phyloP scores from a whole-genome alignment of 2,329 filamentous ascomycete genomes.

The Seiridium cupressi region DNA sequence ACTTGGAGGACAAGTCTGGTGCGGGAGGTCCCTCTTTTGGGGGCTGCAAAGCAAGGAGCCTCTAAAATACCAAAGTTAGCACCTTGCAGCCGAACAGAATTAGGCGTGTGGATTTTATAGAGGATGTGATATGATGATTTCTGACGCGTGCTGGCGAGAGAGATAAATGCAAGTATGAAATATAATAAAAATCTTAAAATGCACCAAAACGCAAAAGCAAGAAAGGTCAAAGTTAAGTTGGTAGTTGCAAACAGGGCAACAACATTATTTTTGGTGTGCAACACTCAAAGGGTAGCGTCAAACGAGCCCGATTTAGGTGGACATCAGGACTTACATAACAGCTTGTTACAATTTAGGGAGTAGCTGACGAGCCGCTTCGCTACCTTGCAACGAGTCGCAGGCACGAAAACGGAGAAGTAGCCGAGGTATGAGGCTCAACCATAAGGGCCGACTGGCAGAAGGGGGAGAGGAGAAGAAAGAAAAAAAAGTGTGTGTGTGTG shows the following conservation, averaged over 20 bases:
- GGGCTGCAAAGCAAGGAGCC: slow-evolving; percentile 6
- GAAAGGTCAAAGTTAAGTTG: background rate
- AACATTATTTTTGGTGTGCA: background rate
- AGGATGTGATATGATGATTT: background rate
- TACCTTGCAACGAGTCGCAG: too few species aligned
- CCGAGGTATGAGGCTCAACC: too few species aligned
- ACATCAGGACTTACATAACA: background rate
- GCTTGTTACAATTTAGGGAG: background rate
- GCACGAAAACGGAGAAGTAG: too few species aligned
- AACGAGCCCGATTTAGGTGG: background rate
- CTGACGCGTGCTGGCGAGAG: background rate
- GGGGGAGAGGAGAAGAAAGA: background rate
- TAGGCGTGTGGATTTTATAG: slow-evolving; percentile 1
- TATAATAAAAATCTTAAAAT: background rate
- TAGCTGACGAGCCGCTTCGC: too few species aligned
- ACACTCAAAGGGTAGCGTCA: background rate
- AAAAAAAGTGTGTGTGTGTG: background rate
- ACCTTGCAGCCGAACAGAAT: slow-evolving; percentile 5
- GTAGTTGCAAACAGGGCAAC: background rate
- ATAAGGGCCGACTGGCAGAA: too few species aligned
- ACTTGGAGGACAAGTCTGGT: background rate
- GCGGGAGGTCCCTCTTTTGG: slow-evolving; percentile 14
- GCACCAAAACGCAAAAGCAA: background rate
- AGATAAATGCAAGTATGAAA: background rate
- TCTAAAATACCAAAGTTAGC: slow-evolving; percentile 3